Evolutionary conservation across 441 rosid species (phyloP).

Genomic region (Bruguiera hainesii): DNA sequence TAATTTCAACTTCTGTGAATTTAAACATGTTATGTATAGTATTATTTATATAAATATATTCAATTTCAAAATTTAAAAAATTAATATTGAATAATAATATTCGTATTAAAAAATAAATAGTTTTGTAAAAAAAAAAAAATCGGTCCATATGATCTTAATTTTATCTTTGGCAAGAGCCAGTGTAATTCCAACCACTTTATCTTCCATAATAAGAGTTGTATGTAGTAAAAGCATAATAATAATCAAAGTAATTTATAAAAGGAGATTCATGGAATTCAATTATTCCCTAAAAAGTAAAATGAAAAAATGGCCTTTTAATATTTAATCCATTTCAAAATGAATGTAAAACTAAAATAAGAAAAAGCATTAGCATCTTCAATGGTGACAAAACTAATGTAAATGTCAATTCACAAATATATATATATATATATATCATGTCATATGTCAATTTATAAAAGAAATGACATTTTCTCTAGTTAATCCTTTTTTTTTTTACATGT

Average conservation of each 20-base stretch:
- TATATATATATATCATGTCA: neutral
- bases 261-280: constrained; percentile 56
- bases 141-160: constrained; percentile 47
- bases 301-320: constrained; percentile 22
- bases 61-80: too few species aligned
- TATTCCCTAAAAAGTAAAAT: constrained; percentile 33
- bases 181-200: constrained; percentile 51
- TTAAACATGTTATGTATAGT: too few species aligned
- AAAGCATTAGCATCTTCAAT: neutral
- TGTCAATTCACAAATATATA: constrained; percentile 9
- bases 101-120: neutral
- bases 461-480: too few species aligned
- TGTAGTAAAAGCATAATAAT: constrained; percentile 53
- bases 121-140: constrained; percentile 38
- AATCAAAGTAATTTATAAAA: constrained; percentile 55
- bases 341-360: neutral
- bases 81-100: too few species aligned
- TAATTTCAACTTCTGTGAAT: too few species aligned
- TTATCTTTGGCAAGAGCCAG: constrained; percentile 52
- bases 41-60: too few species aligned
- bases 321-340: constrained; percentile 1
- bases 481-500: too few species aligned
- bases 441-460: too few species aligned
- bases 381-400: neutral
- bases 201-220: constrained; percentile 53